Evolutionary conservation across 2,329 filamentous ascomycete species (phyloP).

Genomic region (Cordyceps militaris): DNA sequence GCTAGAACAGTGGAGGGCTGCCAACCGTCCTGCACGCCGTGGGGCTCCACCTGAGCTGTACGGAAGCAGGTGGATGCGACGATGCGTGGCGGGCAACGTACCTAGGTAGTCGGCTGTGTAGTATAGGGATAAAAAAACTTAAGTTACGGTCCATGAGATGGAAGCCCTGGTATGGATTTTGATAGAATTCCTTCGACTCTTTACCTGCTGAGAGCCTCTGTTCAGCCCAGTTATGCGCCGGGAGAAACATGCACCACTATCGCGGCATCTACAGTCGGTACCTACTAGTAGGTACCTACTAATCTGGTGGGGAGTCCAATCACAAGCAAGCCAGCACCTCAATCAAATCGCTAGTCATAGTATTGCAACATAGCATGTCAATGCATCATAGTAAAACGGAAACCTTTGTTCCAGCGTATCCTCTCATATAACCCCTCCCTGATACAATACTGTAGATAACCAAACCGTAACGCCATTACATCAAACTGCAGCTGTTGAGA

Average conservation of each 20-base stretch:
- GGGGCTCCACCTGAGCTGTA: slow-evolving; percentile 2
- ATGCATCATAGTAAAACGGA: neutral
- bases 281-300: too few species aligned
- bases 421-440: neutral
- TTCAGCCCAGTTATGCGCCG: neutral
- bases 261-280: neutral
- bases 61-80: too few species aligned
- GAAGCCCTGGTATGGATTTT: too few species aligned
- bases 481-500: slow-evolving; percentile 42
- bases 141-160: too few species aligned
- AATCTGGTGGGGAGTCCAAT: neutral
- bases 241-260: neutral
- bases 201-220: too few species aligned
- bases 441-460: too few species aligned
- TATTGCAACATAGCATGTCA: neutral
- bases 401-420: neutral
- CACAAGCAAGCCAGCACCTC: neutral
- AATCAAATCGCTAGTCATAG: neutral
- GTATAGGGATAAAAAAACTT: too few species aligned
- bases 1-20: slow-evolving; percentile 4
- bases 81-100: too few species aligned
- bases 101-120: too few species aligned
- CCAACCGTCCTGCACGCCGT: neutral
- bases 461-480: slow-evolving; percentile 33
- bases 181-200: too few species aligned